phyloP scores from a whole-genome alignment of 768 basidiomycete genomes.

The Astraeus odoratus region DNA sequence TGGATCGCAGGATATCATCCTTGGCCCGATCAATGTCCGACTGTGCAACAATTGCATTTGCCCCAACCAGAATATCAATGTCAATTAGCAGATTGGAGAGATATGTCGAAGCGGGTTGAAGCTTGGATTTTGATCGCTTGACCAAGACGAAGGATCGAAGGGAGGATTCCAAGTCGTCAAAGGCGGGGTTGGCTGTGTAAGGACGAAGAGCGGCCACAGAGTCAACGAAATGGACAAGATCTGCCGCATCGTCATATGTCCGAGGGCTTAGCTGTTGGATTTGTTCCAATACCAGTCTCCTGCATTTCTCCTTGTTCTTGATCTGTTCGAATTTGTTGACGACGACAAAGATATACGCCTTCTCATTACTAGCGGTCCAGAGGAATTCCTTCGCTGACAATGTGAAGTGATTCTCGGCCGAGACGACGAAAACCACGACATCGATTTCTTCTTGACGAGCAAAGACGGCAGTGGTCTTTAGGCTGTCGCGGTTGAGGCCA shows the following conservation, averaged over 20 bases:
- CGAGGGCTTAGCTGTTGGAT: constrained; percentile 89
- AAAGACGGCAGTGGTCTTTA: constrained; percentile 93
- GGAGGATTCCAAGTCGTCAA: constrained; percentile 83
- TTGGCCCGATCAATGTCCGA: constrained; percentile 67
- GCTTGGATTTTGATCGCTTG: constrained; percentile 95
- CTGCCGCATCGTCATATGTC: constrained; percentile 84
- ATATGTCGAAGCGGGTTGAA: constrained; percentile 89
- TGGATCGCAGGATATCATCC: constrained; percentile 56
- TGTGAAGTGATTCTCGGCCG: constrained; percentile 98
- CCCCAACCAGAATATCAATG: constrained; percentile 76
- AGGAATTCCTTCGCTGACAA: constrained; percentile 94
- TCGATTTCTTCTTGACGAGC: constrained; percentile 97
- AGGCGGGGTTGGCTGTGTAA: constrained; percentile 60
- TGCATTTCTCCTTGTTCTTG: constrained; percentile 90
- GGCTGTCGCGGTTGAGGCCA: constrained; percentile 90
- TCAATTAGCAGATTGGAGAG: constrained; percentile 85
- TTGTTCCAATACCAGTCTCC: constrained; percentile 83
- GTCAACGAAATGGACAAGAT: constrained; percentile 98
- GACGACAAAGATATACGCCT: constrained; percentile 96
- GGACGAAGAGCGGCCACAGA: constrained; percentile 68
- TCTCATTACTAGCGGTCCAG: constrained; percentile 88
- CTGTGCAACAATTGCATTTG: constrained; percentile 84
- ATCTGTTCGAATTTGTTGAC: constrained; percentile 98
- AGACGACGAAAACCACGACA: constrained; percentile 96
- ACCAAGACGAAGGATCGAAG: constrained; percentile 92